Evolutionary conservation across 441 rosid genomes (phyloP).

Genomic region (Eutrema salsugineum): DNA sequence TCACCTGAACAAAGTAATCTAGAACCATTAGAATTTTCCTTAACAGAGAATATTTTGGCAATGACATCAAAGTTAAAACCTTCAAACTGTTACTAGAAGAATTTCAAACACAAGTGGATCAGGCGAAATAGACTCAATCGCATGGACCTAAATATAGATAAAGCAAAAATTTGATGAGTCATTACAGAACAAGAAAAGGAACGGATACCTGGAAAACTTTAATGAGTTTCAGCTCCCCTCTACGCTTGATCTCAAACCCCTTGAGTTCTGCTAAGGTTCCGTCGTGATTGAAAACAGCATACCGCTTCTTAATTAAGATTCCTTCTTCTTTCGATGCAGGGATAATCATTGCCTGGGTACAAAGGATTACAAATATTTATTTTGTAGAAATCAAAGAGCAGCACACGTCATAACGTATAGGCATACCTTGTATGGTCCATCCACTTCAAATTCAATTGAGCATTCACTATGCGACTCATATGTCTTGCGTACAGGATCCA

Average conservation of each 20-base stretch:
- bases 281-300: slow-evolving; percentile 98
- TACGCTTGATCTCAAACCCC: slow-evolving; percentile 99
- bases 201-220: slow-evolving; percentile 85
- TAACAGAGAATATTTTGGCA: neutral
- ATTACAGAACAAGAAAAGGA: slow-evolving; percentile 20
- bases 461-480: slow-evolving; percentile 91
- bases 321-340: slow-evolving; percentile 99
- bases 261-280: slow-evolving; percentile 99
- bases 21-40: slow-evolving; percentile 10
- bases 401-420: slow-evolving; percentile 10
- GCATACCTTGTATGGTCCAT: slow-evolving; percentile 98
- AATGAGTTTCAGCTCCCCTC: slow-evolving; percentile 99
- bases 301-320: slow-evolving; percentile 91
- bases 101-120: neutral
- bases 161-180: slow-evolving; percentile 6
- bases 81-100: slow-evolving; percentile 6
- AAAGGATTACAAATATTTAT: slow-evolving; percentile 9
- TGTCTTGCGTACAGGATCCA: slow-evolving; percentile 72
- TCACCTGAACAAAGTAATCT: slow-evolving; percentile 2
- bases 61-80: neutral
- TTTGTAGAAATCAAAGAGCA: slow-evolving; percentile 14
- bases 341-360: slow-evolving; percentile 90
- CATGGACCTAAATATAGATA: slow-evolving; percentile 6
- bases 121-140: neutral
- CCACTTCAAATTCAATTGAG: slow-evolving; percentile 99